Evolutionary conservation across 164 flowering plant genomes (phyloP).

Genomic region (Pachysandra terminalis): DNA sequence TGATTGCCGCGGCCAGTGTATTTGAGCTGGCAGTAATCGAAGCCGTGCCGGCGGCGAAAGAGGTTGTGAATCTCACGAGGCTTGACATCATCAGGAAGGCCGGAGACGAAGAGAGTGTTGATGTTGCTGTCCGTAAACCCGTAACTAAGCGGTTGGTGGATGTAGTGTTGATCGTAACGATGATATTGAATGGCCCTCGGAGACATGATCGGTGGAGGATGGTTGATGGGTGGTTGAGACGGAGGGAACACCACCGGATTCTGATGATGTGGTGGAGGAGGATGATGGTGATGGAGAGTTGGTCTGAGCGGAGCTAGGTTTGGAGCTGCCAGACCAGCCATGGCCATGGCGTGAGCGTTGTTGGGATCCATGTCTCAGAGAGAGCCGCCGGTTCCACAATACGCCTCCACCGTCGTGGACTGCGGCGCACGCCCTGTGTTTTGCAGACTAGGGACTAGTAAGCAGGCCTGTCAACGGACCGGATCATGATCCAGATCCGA

Average conservation of each 20-base stretch:
- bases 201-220: slow-evolving; percentile 7
- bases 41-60: slow-evolving; percentile 83
- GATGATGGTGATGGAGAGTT: not conserved
- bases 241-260: slow-evolving; percentile 6
- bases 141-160: slow-evolving; percentile 4
- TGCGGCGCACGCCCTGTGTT: too few species aligned
- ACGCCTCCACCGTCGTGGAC: too few species aligned
- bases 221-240: slow-evolving; percentile 4
- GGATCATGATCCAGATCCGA: too few species aligned
- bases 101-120: slow-evolving; percentile 78
- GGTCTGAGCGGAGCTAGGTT: not conserved
- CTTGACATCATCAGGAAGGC: slow-evolving; percentile 86
- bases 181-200: slow-evolving; percentile 9
- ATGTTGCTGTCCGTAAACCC: slow-evolving; percentile 26
- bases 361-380: not conserved
- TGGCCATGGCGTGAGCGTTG: slow-evolving; percentile 7
- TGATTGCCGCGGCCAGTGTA: slow-evolving; percentile 94
- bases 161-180: slow-evolving; percentile 15
- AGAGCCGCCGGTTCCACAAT: not conserved
- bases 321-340: not conserved
- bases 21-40: slow-evolving; percentile 83
- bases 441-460: too few species aligned
- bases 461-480: too few species aligned
- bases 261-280: not conserved
- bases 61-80: slow-evolving; percentile 95